phyloP scores from a whole-genome alignment of 129 eudicot species.

The Kitagawia praeruptora region DNA sequence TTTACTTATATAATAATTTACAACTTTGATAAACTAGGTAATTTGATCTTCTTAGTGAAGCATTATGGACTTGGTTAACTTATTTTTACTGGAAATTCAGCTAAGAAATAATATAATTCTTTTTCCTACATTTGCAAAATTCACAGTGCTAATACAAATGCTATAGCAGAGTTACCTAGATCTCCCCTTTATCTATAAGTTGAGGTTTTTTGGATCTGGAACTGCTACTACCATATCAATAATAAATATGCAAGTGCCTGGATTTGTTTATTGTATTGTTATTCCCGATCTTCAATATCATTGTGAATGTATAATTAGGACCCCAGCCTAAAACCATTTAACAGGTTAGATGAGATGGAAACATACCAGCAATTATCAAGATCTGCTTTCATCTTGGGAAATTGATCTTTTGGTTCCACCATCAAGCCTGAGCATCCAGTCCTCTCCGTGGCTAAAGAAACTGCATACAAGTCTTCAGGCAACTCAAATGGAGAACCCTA shows the following conservation, averaged over 20 bases:
- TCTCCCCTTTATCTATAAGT: not conserved
- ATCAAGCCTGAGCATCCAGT: conserved; percentile 56
- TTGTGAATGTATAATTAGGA: not conserved
- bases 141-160: not conserved
- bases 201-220: not conserved
- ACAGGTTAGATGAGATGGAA: conserved; percentile 96
- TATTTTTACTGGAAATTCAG: no score
- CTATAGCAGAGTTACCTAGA: not conserved
- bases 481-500: conserved; percentile 41
- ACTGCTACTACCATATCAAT: not conserved
- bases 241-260: not conserved
- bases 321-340: not conserved
- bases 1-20: no score
- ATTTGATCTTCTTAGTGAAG: no score
- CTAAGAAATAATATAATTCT: no score
- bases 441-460: conserved; percentile 64
- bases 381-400: conserved; percentile 90
- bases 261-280: not conserved
- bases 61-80: no score
- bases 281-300: not conserved
- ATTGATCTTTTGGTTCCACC: conserved; percentile 63
- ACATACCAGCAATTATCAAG: conserved; percentile 49
- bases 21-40: no score
- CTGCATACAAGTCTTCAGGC: conserved; percentile 47
- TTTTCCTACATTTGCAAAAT: no score